A percentile compares a stretch with the other conserved stretches of the same genome.
phyloP scores from a whole-genome alignment of 305 asterid genomes.

The Fraxinus albicans region DNA sequence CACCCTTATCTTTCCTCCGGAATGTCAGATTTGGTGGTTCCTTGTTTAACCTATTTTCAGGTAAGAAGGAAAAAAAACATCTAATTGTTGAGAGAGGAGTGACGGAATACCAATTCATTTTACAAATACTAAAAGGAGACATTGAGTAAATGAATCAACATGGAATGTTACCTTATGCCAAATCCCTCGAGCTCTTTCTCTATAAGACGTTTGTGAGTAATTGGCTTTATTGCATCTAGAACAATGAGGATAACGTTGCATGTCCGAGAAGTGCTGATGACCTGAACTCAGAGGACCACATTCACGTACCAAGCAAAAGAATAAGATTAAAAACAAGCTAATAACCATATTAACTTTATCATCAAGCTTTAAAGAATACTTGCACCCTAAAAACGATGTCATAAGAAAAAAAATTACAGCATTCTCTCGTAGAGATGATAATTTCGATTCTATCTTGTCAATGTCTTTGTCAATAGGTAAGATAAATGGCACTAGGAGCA shows the following conservation, averaged over 20 bases:
- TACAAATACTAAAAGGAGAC: neutral
- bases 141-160: neutral
- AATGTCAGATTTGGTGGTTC: conserved; percentile 96
- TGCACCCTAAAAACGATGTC: neutral
- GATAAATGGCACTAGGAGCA: neutral
- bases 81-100: neutral
- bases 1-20: conserved; percentile 93
- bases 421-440: neutral
- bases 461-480: neutral
- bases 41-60: conserved; percentile 70
- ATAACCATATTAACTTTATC: conserved; percentile 3
- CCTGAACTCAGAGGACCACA: conserved; percentile 47
- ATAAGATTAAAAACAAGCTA: conserved; percentile 19
- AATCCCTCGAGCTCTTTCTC: conserved; percentile 98
- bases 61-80: conserved; percentile 14
- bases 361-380: neutral
- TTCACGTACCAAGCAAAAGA: conserved; percentile 16
- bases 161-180: conserved; percentile 75
- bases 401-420: neutral
- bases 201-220: conserved; percentile 90
- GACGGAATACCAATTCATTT: neutral
- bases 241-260: conserved; percentile 93
- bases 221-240: conserved; percentile 94
- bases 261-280: conserved; percentile 98
- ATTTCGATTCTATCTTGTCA: neutral